phyloP scores from a whole-genome alignment of 306 rosid genomes.

The Quercus suber region DNA sequence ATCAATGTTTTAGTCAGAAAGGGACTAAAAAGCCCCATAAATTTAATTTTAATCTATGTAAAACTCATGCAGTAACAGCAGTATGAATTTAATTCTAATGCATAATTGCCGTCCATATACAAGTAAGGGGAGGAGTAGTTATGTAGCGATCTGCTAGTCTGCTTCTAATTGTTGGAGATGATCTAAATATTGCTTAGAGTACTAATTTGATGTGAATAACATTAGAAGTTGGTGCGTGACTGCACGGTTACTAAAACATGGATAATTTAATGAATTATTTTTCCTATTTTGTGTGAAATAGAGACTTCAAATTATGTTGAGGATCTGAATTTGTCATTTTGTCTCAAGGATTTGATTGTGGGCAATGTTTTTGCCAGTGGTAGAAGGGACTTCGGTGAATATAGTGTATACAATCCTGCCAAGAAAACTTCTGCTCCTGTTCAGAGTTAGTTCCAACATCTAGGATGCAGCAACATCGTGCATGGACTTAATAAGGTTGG shows the following conservation, averaged over 20 bases:
- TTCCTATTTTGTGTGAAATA: neutral
- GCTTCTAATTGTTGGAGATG: no score
- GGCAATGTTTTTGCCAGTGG: constrained; percentile 74
- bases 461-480: neutral
- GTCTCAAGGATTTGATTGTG: constrained; percentile 58
- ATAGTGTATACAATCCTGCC: constrained; percentile 72
- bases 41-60: neutral
- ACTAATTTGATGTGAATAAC: neutral
- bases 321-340: constrained; percentile 43
- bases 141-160: no score
- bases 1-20: neutral
- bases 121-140: neutral
- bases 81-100: neutral
- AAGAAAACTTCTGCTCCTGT: constrained; percentile 24
- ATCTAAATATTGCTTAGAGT: neutral
- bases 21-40: neutral
- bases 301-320: neutral
- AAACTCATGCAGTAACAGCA: neutral
- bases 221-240: neutral
- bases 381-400: constrained; percentile 82
- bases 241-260: neutral
- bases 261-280: neutral
- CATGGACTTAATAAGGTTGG: neutral
- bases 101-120: neutral
- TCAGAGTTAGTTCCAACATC: constrained; percentile 1